Evolutionary conservation across 176 grass and related monocot species (phyloP), one percentile per base, ranked within the genome.

Genomic region (Otatea glauca): DNA sequence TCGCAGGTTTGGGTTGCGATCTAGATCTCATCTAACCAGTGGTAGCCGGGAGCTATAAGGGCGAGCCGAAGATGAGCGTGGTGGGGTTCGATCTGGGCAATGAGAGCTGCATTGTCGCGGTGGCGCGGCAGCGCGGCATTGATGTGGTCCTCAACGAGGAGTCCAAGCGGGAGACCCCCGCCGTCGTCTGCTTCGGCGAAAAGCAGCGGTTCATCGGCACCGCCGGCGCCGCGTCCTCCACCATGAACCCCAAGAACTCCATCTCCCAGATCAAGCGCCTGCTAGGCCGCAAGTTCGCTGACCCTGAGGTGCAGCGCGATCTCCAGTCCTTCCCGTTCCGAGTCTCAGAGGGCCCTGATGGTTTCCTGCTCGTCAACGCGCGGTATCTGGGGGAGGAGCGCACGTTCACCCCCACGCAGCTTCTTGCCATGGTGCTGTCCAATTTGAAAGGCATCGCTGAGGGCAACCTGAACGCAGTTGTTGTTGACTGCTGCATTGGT

Each of bases 61-160:
- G 0, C 11, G 43, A 7, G 12, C 7, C 50, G 68, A 92, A 83
- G 73, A 98, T 98, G 95, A 98, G 95, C 54, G 95, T 98, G 38
- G 92, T 93, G 12, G 96, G 96, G 16, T 95, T 95, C 68, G 96
- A 98, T 44, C 34, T 98, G 0, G 96, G 29, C 18, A 98, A 95
- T 44, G 91, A 94, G 80, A 98, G 89, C 68, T 91, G 89, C 91
- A 95, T 91, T 63, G 91, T 98, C 9, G 96, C 89, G 0, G 93
- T 98, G 4, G 93, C 96, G 9, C 87, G 96, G 87, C 96, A 95
- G 72, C 89, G 96, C 2, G 96, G 93, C 20, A 94, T 98, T 27
- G 96, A 98, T 34, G 92, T 98, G 49, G 91, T 95, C 3, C 91
- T 98, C 79, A 98, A 98, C 25, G 92, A 98, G 73, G 96, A 95